Base-by-base conservation (phyloP, 805 yeast genomes). In the Metschnikowia baotianmanensis region DNA sequence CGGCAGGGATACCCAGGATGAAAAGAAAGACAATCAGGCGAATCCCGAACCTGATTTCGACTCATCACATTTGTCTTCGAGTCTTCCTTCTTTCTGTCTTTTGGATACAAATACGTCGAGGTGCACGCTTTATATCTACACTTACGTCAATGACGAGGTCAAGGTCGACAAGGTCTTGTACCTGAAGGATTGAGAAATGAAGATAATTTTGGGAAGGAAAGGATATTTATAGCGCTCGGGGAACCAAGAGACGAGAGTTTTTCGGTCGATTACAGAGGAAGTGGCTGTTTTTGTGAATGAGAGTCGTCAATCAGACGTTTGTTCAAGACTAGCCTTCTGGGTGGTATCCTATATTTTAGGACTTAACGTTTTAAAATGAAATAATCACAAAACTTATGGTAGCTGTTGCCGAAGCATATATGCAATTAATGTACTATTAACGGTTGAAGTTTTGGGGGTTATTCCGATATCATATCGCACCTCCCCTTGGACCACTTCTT, bases 51-150 rank as follows among this genome's bases (percentile, higher is more conserved):
- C 5, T 15, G 16, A n/a, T 11, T 26, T 26, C 29, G 29, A 26
- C 15, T 15, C 24, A 6, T 26, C 16, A 11, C 61, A 58, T 25
- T 43, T 51, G 31, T 41, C 48, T 12, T 42, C 55, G 11, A 32
- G 44, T n/a, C 74, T 80, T 11, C 96, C 98, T 4, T 86, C 96
- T 39, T 91, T 93, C 61, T 89, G 96, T 55, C 69, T 91, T 23
- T 58, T 91, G 50, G 98, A 93, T 55, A 78, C 89, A n/a, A 87
- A 84, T 55, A 91, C 86, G 0, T 62, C 81, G 0, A 75, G 77
- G 2, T 83, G 96, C 51, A 85, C 90, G 1, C 69, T 90, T 20
- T 93, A 85, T 63, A 84, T 93, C 45, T 93, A 93, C 69, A 85
- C 93, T 9, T 71, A 82, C 53, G 69, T 84, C 29, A 82, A 81